phyloP scores from a whole-genome alignment of 1,139 yeast species.

The Sugiyamaella xylanicola region DNA sequence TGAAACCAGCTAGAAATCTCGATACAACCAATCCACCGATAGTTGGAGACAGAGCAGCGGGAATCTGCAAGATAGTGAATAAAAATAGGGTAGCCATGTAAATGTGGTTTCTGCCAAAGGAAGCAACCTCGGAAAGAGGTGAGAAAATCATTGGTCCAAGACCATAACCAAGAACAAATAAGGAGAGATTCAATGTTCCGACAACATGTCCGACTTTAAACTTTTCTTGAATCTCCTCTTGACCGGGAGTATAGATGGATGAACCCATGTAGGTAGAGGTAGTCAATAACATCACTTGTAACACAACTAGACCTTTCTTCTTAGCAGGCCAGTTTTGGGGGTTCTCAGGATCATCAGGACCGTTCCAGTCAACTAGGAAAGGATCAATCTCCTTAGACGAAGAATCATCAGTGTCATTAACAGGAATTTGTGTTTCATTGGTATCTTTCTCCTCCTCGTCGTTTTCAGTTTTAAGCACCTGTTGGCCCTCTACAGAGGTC shows the following conservation, averaged over 20 bases:
- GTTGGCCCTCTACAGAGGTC: constrained; percentile 5
- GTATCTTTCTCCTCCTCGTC: constrained; percentile 17
- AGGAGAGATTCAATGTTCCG: constrained; percentile 54
- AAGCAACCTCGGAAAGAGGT: constrained; percentile 56
- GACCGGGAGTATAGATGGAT: constrained; percentile 62
- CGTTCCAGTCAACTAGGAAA: constrained; percentile 48
- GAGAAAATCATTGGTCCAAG: constrained; percentile 57
- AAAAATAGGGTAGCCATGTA: constrained; percentile 56
- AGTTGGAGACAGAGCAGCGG: constrained; percentile 51
- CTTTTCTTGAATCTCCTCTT: constrained; percentile 47
- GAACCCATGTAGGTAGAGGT: constrained; percentile 61
- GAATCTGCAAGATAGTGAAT: constrained; percentile 59
- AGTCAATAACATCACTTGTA: constrained; percentile 52
- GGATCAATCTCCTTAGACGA: constrained; percentile 23
- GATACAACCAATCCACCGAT: constrained; percentile 56
- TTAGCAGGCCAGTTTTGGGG: constrained; percentile 58
- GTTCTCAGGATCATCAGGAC: constrained; percentile 57
- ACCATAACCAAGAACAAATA: constrained; percentile 62
- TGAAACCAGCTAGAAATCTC: constrained; percentile 76
- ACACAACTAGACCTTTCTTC: constrained; percentile 46
- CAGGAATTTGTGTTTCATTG: constrained; percentile 8
- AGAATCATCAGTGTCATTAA: constrained; percentile 3
- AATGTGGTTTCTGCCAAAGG: constrained; percentile 56
- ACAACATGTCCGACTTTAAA: constrained; percentile 50
- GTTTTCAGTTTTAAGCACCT: background rate